Evolutionary conservation across 177 flowering plant genomes (phyloP).

Genomic region (Telopea speciosissima): DNA sequence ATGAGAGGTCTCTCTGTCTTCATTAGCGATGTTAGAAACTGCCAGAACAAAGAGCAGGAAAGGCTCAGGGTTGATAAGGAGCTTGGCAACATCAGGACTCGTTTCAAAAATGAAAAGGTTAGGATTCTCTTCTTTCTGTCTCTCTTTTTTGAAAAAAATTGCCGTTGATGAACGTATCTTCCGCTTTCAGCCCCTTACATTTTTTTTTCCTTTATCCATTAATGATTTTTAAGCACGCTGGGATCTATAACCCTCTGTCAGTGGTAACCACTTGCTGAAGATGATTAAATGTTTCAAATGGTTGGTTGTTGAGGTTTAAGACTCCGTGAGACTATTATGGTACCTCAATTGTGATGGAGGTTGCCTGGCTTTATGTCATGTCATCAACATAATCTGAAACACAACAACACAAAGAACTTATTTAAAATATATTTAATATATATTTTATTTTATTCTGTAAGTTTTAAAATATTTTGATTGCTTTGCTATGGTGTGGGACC

Average conservation of each 20-base stretch:
- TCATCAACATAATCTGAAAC: no score
- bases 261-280: background rate
- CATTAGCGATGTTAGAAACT: conserved; percentile 93
- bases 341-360: background rate
- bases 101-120: conserved; percentile 95
- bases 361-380: background rate
- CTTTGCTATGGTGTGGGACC: no score
- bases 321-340: background rate
- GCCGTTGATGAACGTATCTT: no score
- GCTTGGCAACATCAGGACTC: conserved; percentile 89
- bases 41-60: conserved; percentile 93
- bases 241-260: background rate
- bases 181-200: background rate
- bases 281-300: background rate
- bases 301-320: background rate
- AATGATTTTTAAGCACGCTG: no score
- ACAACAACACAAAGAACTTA: no score
- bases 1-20: conserved; percentile 99
- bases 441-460: no score
- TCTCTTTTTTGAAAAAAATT: background rate
- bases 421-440: no score
- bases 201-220: no score
- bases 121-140: conserved; percentile 14
- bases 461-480: no score
- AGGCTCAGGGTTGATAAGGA: conserved; percentile 94